Evolutionary conservation across 2,329 filamentous ascomycete genomes (phyloP).

Genomic region (Colletotrichum musicola): DNA sequence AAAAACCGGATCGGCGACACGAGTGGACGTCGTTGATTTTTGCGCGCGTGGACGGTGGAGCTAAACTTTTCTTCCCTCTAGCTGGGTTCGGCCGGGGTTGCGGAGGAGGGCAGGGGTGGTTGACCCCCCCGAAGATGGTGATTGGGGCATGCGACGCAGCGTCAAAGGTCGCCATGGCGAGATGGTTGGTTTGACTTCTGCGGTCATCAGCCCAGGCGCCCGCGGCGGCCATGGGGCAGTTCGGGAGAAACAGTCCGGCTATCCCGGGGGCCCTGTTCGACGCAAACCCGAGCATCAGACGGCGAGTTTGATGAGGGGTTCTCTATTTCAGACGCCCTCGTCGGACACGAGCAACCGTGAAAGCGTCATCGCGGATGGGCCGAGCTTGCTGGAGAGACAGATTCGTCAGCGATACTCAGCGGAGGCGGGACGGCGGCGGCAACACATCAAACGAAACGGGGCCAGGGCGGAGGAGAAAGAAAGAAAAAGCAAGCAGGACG

Average conservation of each 20-base stretch:
- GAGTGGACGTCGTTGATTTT: neutral
- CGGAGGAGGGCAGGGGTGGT: slow-evolving; percentile 3
- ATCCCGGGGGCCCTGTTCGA: neutral
- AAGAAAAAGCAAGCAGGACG: neutral
- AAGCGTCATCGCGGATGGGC: slow-evolving; percentile 2
- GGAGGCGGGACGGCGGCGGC: slow-evolving; percentile 19
- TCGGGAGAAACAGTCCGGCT: slow-evolving; percentile 11
- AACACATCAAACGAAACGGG: neutral
- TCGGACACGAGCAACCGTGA: neutral
- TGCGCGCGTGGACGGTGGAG: slow-evolving; percentile 20
- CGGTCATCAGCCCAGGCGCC: neutral
- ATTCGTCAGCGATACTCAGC: slow-evolving; percentile 15
- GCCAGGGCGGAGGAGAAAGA: neutral
- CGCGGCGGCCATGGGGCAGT: neutral
- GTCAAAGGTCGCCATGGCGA: slow-evolving; percentile 4
- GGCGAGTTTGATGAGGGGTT: neutral
- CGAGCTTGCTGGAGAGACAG: slow-evolving; percentile 6
- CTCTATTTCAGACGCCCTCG: slow-evolving; percentile 1
- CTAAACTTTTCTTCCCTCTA: neutral
- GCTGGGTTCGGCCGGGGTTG: slow-evolving; percentile 10
- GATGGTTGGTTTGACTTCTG: neutral
- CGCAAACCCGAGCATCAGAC: neutral
- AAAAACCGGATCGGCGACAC: slow-evolving; percentile 24
- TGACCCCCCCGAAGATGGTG: neutral
- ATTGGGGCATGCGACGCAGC: slow-evolving; percentile 15